Percentiles rank a stretch among this genome's conserved stretches.
Evolutionary conservation across 2,329 filamentous ascomycete species (phyloP).

Genomic region (Fusarium sacchari): DNA sequence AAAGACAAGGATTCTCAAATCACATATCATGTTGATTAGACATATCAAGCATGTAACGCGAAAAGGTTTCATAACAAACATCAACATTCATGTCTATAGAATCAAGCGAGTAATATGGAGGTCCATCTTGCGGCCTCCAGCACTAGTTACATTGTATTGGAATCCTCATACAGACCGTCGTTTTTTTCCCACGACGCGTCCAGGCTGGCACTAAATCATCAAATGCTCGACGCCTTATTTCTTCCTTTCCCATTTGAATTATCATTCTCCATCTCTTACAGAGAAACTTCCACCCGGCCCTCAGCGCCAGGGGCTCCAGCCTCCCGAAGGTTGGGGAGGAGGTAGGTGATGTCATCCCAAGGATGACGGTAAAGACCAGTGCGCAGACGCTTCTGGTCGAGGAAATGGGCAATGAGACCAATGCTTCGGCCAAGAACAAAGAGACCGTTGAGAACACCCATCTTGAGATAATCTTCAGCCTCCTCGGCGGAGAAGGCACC

Average conservation of each 20-base stretch:
- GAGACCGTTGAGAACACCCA: slow-evolving; percentile 99
- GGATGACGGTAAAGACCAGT: slow-evolving; percentile 99
- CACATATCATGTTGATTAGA: not conserved
- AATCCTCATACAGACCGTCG: slow-evolving; percentile 51
- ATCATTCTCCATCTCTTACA: slow-evolving; percentile 59
- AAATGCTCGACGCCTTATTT: slow-evolving; percentile 48
- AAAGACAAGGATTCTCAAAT: not conserved
- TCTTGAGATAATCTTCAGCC: slow-evolving; percentile 97
- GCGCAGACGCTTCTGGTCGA: slow-evolving; percentile 99
- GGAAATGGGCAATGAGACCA: slow-evolving; percentile 99
- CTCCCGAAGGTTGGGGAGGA: slow-evolving; percentile 82
- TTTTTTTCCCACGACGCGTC: slow-evolving; percentile 41
- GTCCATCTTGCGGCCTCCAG: slow-evolving; percentile 47
- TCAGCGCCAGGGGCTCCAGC: slow-evolving; percentile 77
- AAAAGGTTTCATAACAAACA: slow-evolving; percentile 27
- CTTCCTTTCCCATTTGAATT: slow-evolving; percentile 41
- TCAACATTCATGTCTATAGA: slow-evolving; percentile 48
- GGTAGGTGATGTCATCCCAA: slow-evolving; percentile 98
- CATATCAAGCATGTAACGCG: not conserved
- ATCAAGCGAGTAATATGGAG: slow-evolving; percentile 48
- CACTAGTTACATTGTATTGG: slow-evolving; percentile 50
- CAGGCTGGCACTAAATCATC: slow-evolving; percentile 47
- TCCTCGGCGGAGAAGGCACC: slow-evolving; percentile 96
- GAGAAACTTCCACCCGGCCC: slow-evolving; percentile 88
- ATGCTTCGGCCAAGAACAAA: slow-evolving; percentile 98